A percentile compares a stretch with the other conserved stretches of the same genome.
Evolutionary conservation across 345 rosid genomes (phyloP).

Genomic region (Hibiscus trionum): DNA sequence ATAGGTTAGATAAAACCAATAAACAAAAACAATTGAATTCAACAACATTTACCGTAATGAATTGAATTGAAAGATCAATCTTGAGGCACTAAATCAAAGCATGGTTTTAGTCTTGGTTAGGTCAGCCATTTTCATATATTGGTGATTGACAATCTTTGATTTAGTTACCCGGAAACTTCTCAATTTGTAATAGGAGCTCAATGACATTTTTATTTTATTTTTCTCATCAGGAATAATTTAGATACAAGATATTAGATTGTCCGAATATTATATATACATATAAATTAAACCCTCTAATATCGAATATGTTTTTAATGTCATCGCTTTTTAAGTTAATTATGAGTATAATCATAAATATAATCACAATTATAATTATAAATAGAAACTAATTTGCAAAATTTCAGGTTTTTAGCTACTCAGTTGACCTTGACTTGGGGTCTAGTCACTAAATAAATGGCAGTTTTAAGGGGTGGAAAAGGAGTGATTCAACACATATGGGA

Average conservation of each 20-base stretch:
- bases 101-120: background rate
- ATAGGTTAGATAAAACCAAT: no score
- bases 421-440: conserved; percentile 14
- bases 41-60: background rate
- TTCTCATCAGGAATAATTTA: background rate
- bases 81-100: background rate
- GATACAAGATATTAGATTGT: no score
- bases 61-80: background rate
- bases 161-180: background rate
- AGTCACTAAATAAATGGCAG: background rate
- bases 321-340: no score
- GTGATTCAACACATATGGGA: background rate
- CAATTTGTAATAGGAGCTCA: background rate
- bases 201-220: background rate
- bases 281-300: no score
- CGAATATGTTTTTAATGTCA: no score
- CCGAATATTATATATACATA: no score
- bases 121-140: conserved; percentile 5
- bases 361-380: background rate
- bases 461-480: background rate
- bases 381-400: background rate
- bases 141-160: background rate
- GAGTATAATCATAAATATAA: no score
- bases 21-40: background rate
- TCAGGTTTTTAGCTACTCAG: background rate